Conservation (phyloP, 2,329 filamentous ascomycete genomes). For the Diaporthe ampelina region DNA sequence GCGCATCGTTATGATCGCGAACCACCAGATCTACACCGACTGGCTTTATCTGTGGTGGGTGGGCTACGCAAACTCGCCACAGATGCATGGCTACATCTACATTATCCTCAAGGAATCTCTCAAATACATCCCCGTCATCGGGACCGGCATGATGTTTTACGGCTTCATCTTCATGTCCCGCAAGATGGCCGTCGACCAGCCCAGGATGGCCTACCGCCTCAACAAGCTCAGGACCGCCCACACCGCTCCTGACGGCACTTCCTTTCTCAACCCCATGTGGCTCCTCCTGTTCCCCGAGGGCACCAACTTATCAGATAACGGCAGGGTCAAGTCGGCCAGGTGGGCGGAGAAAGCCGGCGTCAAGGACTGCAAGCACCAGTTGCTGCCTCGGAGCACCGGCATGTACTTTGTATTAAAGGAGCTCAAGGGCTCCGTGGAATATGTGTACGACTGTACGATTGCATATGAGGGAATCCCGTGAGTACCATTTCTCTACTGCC, state of each 20-base stretch:
- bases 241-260: constrained; percentile 65
- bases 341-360: constrained; percentile 85
- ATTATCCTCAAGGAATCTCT: constrained; percentile 92
- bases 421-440: constrained; percentile 80
- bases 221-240: constrained; percentile 74
- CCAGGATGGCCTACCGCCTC: constrained; percentile 81
- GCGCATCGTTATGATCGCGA: constrained; percentile 85
- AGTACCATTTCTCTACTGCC: constrained; percentile 56
- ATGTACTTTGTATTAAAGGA: constrained; percentile 84
- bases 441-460: constrained; percentile 93
- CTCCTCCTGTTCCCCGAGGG: constrained; percentile 89
- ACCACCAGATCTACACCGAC: constrained; percentile 93
- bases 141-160: constrained; percentile 86
- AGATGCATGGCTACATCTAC: constrained; percentile 88
- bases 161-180: constrained; percentile 94
- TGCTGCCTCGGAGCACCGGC: constrained; percentile 86
- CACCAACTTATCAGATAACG: constrained; percentile 82
- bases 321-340: constrained; percentile 76
- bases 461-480: constrained; percentile 95
- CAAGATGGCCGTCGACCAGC: constrained; percentile 86
- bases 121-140: constrained; percentile 84
- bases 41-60: constrained; percentile 97
- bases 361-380: constrained; percentile 78
- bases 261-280: constrained; percentile 86
- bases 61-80: constrained; percentile 81